phyloP scores from a whole-genome alignment of 2,329 filamentous ascomycete genomes.

The Myotisia sp. region DNA sequence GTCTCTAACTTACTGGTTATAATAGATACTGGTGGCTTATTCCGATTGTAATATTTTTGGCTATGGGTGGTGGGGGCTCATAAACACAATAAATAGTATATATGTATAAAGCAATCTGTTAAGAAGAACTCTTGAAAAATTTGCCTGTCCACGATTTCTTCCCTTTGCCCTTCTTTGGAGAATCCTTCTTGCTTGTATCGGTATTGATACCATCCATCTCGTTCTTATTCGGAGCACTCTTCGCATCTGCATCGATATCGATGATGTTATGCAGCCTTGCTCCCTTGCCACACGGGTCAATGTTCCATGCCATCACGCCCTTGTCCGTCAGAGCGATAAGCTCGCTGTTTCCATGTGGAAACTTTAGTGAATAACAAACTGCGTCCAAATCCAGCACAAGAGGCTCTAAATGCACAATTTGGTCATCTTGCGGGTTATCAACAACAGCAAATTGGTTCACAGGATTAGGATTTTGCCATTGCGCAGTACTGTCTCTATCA shows the following conservation, averaged over 20 bases:
- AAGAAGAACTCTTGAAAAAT: no score
- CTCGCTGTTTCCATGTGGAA: slow-evolving; percentile 21
- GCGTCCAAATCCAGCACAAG: slow-evolving; percentile 23
- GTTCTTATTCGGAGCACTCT: no score
- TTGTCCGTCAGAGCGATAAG: slow-evolving; percentile 29
- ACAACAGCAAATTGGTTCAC: no score
- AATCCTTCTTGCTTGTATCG: no score
- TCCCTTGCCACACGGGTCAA: slow-evolving; percentile 20
- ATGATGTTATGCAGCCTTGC: slow-evolving; percentile 11
- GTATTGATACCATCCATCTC: no score
- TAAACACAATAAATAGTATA: no score
- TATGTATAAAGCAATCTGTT: no score
- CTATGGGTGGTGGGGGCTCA: slow-evolving; percentile 27
- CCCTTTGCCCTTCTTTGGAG: not conserved
- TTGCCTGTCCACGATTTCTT: no score
- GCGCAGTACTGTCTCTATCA: no score
- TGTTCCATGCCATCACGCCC: slow-evolving; percentile 26
- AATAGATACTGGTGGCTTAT: slow-evolving; percentile 36
- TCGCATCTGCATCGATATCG: slow-evolving; percentile 6
- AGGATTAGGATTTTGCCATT: no score
- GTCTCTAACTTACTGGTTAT: slow-evolving; percentile 1
- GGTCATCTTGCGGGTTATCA: slow-evolving; percentile 4
- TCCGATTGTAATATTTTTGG: slow-evolving; percentile 28
- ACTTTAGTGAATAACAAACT: slow-evolving; percentile 26
- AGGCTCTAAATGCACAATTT: slow-evolving; percentile 20